Evolutionary conservation across 495 filamentous ascomycete genomes (phyloP), one percentile per base, ranked within the genome.

Genomic region (Talaromyces stipitatus): DNA sequence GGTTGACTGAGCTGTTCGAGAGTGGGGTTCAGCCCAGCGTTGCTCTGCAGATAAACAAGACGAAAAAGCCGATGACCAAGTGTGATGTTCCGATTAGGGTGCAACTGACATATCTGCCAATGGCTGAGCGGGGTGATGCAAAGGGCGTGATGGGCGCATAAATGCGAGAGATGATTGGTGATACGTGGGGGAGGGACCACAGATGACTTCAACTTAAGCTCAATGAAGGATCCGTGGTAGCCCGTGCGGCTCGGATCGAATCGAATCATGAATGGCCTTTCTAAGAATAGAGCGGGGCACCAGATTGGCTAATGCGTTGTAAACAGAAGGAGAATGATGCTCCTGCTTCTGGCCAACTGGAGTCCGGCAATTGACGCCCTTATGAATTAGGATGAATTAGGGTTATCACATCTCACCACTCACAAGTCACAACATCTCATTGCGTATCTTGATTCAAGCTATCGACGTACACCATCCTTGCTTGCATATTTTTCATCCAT

Each of bases 91-190:
- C 45, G 45, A 48, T 16, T 41, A 18, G 36, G 36, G n/a, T 41
- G 2, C n/a, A 41, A 2, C n/a, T 48, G 24, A 10, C 10, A 3
- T 26, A 26, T 23, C 45, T 24, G 45, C 45, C 45, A 48, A 48
- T 48, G 12, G 10, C 45, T 24, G 36, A 26, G 4, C 16, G 30
- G 14, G 24, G 11, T 11, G 24, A 6, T 48, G 45, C 45, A 26
- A 48, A 48, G 45, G 9, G 4, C 45, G 52, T 54, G 52, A 54
- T 41, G 52, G 33, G 52, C 52, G 52, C 29, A 54, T 54, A 54
- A 52, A 32, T 26, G 9, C 4, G 16, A 24, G 14, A 12, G 22
- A 52, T 52, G 50, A 52, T 52, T 52, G 50, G 50, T 7, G 26
- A 52, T 28, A 18, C 10, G 45, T 0, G 5, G 0, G 45, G 20